Evolutionary conservation across 1,139 yeast genomes (phyloP).

Genomic region (Taphrina communis): DNA sequence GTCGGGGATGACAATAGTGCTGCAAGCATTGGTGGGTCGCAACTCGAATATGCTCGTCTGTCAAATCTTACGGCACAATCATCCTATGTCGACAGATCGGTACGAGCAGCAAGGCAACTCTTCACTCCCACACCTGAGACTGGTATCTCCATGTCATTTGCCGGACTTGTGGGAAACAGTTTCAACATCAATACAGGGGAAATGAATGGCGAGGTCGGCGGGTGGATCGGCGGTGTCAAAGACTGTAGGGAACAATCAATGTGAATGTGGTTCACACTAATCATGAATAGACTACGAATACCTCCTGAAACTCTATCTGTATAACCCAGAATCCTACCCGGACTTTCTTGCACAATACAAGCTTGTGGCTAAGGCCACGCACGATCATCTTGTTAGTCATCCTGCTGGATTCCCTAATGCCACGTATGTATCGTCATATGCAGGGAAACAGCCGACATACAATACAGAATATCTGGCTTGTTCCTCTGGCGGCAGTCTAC

Average conservation of each 20-base stretch:
- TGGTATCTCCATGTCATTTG: conserved; percentile 52
- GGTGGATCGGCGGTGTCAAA: conserved; percentile 59
- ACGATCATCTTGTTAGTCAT: conserved; percentile 53
- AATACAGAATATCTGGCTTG: conserved; percentile 72
- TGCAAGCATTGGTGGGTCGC: conserved; percentile 86
- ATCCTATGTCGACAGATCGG: conserved; percentile 78
- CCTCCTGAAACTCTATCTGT: conserved; percentile 70
- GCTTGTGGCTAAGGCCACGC: conserved; percentile 57
- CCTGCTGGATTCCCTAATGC: conserved; percentile 42
- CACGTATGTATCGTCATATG: conserved; percentile 54
- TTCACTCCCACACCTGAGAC: conserved; percentile 58
- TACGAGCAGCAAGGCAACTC: conserved; percentile 68
- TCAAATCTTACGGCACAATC: conserved; percentile 77
- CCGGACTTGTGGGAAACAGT: conserved; percentile 82
- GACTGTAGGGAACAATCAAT: conserved; percentile 56
- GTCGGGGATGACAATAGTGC: conserved; percentile 72
- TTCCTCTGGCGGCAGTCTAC: conserved; percentile 86
- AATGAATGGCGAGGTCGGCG: conserved; percentile 4
- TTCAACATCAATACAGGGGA: conserved; percentile 63
- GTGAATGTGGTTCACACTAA: not conserved
- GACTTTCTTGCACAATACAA: conserved; percentile 61
- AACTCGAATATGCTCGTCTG: conserved; percentile 83
- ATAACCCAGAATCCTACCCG: conserved; percentile 69
- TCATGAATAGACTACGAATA: conserved; percentile 64
- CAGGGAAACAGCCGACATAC: conserved; percentile 53